Base-by-base conservation (phyloP, 2,329 filamentous ascomycete species). In the Trichoderma koningii region DNA sequence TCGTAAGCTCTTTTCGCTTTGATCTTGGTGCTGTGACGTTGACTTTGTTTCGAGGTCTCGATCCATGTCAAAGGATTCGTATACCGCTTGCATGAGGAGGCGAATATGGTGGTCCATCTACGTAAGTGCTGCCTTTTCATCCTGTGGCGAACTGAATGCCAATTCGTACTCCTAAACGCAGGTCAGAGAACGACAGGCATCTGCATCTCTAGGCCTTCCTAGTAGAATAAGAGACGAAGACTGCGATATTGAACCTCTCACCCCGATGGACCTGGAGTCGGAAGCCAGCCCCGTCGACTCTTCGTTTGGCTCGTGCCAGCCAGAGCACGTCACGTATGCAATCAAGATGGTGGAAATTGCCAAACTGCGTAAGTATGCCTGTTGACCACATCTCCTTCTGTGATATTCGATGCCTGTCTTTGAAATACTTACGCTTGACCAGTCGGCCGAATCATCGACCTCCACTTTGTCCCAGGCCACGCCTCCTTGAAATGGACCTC, bases 101-200 rank as follows among this genome's bases (percentile, higher is more conserved):
- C 71, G 82, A 5, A 79, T 85, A 7, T 85, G 82, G 81, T 85
- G 83, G 83, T 81, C 81, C 6, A 77, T 84, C 7, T 84, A 85
- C 62, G 76, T 83, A 53, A 74, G 81, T n/a, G 14, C 50, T 19
- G 10, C 15, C 15, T 3, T 7, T 41, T 12, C 21, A 23, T 23
- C 21, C 21, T 23, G 21, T 23, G 21, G 21, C 21, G 21, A 23
- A 23, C 21, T 23, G 21, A 23, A 23, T 23, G 21, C 21, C 21
- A 23, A 23, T 23, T 23, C 21, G 21, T 23, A 38, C 34, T 38
- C 34, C 12, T 38, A 1, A 52, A 42, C 23, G 0, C 17, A 78
- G 73, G 76, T 77, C 2, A 71, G 76, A 7, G 76, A 78, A 55
- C 67, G 76, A 28, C 76, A 78, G 62, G 75, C 76, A 0, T 75